Evolutionary conservation across 257 asterid species (phyloP).

Genomic region (Asclepias syriaca): DNA sequence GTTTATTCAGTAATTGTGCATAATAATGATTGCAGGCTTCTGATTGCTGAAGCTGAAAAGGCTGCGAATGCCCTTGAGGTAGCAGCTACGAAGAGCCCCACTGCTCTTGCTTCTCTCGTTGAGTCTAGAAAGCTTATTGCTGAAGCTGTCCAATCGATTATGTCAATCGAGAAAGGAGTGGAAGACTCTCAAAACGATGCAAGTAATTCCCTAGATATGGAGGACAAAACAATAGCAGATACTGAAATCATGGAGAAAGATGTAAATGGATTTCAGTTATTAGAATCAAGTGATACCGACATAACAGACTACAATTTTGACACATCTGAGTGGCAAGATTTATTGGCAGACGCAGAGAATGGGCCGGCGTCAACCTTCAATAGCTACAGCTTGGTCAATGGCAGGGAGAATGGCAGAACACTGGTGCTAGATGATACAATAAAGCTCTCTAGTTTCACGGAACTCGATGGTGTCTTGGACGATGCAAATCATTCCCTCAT

Average conservation of each 20-base stretch:
- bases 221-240: slow-evolving; percentile 7
- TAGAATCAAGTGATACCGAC: slow-evolving; percentile 14
- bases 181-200: slow-evolving; percentile 12
- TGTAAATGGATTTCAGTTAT: slow-evolving; percentile 50
- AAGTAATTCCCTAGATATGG: slow-evolving; percentile 19
- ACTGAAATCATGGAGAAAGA: slow-evolving; percentile 16
- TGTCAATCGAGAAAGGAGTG: slow-evolving; percentile 48
- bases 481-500: slow-evolving; percentile 10
- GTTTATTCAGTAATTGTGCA: not conserved
- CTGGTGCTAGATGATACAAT: slow-evolving; percentile 16
- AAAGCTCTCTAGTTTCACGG: slow-evolving; percentile 15
- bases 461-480: slow-evolving; percentile 25
- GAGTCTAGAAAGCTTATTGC: slow-evolving; percentile 75
- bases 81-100: slow-evolving; percentile 59
- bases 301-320: slow-evolving; percentile 21
- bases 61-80: slow-evolving; percentile 75
- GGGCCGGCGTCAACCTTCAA: slow-evolving; percentile 17
- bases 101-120: slow-evolving; percentile 59
- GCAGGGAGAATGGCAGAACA: slow-evolving; percentile 22
- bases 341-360: slow-evolving; percentile 26
- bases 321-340: slow-evolving; percentile 26
- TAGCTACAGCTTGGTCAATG: slow-evolving; percentile 17
- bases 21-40: slow-evolving; percentile 38
- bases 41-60: slow-evolving; percentile 92
- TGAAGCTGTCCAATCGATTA: slow-evolving; percentile 56